These are phyloP conservation scores for Rhizoclosmatium sp. DNA, from an alignment of 192 early-diverging fungal species.

Conservation along the genomic window DNA sequence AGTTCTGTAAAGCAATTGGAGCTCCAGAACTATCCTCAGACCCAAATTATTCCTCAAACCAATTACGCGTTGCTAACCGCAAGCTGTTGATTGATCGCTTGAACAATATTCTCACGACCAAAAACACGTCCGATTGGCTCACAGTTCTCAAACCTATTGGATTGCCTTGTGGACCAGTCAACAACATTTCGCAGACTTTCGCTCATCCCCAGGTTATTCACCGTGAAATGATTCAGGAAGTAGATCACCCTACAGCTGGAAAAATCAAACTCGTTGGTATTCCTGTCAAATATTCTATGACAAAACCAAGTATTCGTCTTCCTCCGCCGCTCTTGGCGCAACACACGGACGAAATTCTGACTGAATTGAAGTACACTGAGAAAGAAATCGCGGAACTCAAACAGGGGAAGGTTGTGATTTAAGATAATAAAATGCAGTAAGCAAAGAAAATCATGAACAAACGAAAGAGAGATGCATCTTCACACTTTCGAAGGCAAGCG, in stretches of 20 bases:
- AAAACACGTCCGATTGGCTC: constrained; percentile 71
- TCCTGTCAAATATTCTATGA: constrained; percentile 81
- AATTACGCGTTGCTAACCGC: constrained; percentile 77
- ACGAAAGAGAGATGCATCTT: not conserved
- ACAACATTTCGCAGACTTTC: constrained; percentile 80
- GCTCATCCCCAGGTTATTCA: constrained; percentile 60
- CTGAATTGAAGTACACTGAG: constrained; percentile 70
- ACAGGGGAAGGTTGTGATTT: not conserved
- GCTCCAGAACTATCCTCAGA: constrained; percentile 56
- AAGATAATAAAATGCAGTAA: not conserved
- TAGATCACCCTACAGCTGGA: constrained; percentile 85
- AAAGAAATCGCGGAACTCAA: constrained; percentile 55
- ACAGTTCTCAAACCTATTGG: constrained; percentile 69
- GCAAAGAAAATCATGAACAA: not conserved
- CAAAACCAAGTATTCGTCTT: constrained; percentile 66
- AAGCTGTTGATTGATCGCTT: constrained; percentile 69
- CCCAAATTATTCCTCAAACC: constrained; percentile 71
- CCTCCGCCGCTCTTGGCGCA: constrained; percentile 88
- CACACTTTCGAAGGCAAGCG: too few relatives aligned
- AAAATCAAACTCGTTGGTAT: constrained; percentile 77
- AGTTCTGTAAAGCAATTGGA: constrained; percentile 66
- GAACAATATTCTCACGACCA: constrained; percentile 50
- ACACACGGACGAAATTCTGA: constrained; percentile 85
- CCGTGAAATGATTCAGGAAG: constrained; percentile 75
- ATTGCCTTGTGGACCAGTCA: constrained; percentile 84